Percentiles rank a stretch among this genome's conserved stretches.
These are phyloP conservation scores for Cryptococcus sp. DNA, from an alignment of 1,284 basidiomycete genomes.

Conservation along the genomic window DNA sequence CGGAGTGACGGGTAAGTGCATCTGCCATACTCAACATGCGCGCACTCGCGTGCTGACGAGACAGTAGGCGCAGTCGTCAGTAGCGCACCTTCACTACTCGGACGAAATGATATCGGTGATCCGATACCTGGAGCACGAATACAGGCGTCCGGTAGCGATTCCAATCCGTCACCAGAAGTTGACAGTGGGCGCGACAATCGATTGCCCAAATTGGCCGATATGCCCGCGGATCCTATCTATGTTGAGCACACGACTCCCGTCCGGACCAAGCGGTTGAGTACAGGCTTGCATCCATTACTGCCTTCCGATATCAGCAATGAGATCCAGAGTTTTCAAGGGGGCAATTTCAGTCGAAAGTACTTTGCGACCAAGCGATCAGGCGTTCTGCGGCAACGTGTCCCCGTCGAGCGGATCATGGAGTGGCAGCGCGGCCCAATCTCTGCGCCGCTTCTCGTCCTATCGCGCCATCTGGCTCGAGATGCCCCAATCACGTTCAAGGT, in stretches of 20 bases:
- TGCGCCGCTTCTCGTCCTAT: conserved; percentile 71
- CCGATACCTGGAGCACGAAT: too few species aligned
- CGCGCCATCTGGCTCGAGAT: conserved; percentile 61
- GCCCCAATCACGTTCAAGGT: conserved; percentile 83
- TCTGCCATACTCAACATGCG: background rate
- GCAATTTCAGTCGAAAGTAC: conserved; percentile 78
- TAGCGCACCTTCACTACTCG: too few species aligned
- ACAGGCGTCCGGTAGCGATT: too few species aligned
- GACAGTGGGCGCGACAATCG: too few species aligned
- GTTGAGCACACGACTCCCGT: conserved; percentile 54
- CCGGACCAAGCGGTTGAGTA: conserved; percentile 57
- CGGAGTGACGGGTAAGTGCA: conserved; percentile 2
- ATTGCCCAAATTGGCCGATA: conserved; percentile 6
- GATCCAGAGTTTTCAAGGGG: conserved; percentile 79
- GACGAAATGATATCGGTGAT: too few species aligned
- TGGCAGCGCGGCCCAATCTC: conserved; percentile 80
- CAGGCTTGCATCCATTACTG: conserved; percentile 68
- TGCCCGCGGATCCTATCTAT: conserved; percentile 69
- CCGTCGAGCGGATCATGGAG: conserved; percentile 78
- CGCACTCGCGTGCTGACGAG: background rate
- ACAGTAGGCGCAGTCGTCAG: background rate
- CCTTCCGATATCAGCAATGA: conserved; percentile 75
- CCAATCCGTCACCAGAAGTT: too few species aligned
- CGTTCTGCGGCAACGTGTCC: conserved; percentile 68
- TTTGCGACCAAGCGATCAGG: conserved; percentile 85